Conservation (phyloP, 352 stramenopile species). For the Thalassiosira pacifica region DNA sequence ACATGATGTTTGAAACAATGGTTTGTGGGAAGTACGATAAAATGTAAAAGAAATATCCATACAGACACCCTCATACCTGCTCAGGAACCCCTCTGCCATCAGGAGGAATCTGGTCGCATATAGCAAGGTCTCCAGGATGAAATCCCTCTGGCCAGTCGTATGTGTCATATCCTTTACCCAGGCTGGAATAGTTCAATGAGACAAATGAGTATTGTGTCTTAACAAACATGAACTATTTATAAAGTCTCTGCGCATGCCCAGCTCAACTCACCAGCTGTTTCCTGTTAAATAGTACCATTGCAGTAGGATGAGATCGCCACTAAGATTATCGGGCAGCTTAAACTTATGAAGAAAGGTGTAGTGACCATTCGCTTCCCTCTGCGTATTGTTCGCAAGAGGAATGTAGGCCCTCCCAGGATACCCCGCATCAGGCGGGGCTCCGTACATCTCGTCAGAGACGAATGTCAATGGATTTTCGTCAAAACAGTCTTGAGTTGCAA, state of each 20-base stretch:
- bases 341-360: conserved; percentile 53
- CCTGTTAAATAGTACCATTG: conserved; percentile 68
- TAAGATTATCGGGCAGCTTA: conserved; percentile 39
- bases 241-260: neutral
- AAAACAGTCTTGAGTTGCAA: conserved; percentile 74
- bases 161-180: conserved; percentile 41
- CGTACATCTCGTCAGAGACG: conserved; percentile 60
- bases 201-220: neutral
- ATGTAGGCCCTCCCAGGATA: conserved; percentile 66
- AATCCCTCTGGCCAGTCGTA: conserved; percentile 61
- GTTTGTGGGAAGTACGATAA: neutral
- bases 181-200: neutral
- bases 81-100: conserved; percentile 65
- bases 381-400: conserved; percentile 21
- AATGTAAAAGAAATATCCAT: neutral
- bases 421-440: conserved; percentile 35
- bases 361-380: conserved; percentile 4
- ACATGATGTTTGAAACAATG: conserved; percentile 13
- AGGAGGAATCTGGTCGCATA: conserved; percentile 42
- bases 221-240: neutral
- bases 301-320: conserved; percentile 58
- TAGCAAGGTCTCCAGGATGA: conserved; percentile 40
- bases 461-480: conserved; percentile 72
- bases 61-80: conserved; percentile 39
- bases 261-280: conserved; percentile 30